Percentiles rank a stretch among this genome's conserved stretches.
Evolutionary conservation across 768 basidiomycete species (phyloP).

Genomic region (Lentinula lateritia): DNA sequence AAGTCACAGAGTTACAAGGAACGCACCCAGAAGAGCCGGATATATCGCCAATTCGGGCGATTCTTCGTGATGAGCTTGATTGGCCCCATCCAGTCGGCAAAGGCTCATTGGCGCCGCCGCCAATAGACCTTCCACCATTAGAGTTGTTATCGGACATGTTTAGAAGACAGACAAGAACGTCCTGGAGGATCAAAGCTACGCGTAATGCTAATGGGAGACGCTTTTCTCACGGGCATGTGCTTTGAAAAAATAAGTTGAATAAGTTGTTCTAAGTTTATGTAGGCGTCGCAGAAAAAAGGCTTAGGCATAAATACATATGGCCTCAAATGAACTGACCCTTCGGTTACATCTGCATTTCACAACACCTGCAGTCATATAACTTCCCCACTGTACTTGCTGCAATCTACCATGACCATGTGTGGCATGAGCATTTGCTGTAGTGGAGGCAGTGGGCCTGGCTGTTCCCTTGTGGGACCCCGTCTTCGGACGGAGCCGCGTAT

Average conservation of each 20-base stretch:
- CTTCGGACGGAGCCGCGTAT: no score
- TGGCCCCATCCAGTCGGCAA: conserved; percentile 43
- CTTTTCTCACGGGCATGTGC: background rate
- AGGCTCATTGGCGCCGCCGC: conserved; percentile 42
- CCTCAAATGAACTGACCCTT: no score
- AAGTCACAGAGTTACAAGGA: background rate
- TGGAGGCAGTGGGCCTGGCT: no score
- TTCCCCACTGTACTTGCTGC: no score
- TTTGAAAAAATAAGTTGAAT: background rate
- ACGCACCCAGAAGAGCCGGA: conserved; percentile 21
- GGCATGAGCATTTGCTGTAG: no score
- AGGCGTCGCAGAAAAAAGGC: no score
- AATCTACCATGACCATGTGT: no score
- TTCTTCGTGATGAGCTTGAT: conserved; percentile 30
- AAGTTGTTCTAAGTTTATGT: no score
- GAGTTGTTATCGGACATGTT: conserved; percentile 15
- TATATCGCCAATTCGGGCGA: conserved; percentile 55
- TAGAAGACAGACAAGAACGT: background rate
- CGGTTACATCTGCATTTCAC: no score
- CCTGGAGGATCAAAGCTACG: background rate
- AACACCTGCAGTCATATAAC: no score
- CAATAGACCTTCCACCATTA: conserved; percentile 39
- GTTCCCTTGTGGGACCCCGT: no score
- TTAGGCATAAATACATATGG: no score
- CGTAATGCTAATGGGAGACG: background rate